These are phyloP conservation scores for Cryptococcus jaspeensis DNA, from an alignment of 1,284 basidiomycete species.

Conservation along the genomic window DNA sequence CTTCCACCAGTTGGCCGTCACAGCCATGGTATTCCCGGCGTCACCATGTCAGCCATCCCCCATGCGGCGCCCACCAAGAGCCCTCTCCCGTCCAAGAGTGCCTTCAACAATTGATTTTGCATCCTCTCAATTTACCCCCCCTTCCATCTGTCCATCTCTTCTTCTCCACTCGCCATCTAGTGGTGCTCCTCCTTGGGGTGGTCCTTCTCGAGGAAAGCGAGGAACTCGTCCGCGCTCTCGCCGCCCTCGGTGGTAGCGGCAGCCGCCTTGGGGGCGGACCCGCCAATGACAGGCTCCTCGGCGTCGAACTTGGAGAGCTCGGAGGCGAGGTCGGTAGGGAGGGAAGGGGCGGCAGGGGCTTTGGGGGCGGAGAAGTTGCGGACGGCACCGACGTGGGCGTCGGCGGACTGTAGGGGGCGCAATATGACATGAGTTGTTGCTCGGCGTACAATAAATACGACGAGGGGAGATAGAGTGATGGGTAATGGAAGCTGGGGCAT, in stretches of 20 bases:
- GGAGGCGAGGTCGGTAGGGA: slow-evolving; percentile 75
- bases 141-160: neutral
- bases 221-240: slow-evolving; percentile 61
- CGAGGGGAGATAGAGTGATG: neutral
- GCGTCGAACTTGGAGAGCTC: slow-evolving; percentile 78
- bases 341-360: slow-evolving; percentile 64
- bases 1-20: too few relatives aligned
- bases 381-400: slow-evolving; percentile 77
- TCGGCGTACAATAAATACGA: neutral
- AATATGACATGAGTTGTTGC: neutral
- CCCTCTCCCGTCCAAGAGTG: too few relatives aligned
- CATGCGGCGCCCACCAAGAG: too few relatives aligned
- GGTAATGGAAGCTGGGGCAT: too few relatives aligned
- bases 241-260: slow-evolving; percentile 49
- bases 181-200: slow-evolving; percentile 59
- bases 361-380: slow-evolving; percentile 70
- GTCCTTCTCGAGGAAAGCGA: slow-evolving; percentile 56
- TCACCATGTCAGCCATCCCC: too few relatives aligned
- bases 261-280: slow-evolving; percentile 44
- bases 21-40: too few relatives aligned
- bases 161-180: slow-evolving; percentile 47
- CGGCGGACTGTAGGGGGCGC: slow-evolving; percentile 61
- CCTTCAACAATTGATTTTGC: too few relatives aligned
- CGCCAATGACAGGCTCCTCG: slow-evolving; percentile 63
- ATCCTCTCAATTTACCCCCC: too few relatives aligned